phyloP scores from a whole-genome alignment of 1,284 basidiomycete genomes.

The Cryptococcus jaspeensis region DNA sequence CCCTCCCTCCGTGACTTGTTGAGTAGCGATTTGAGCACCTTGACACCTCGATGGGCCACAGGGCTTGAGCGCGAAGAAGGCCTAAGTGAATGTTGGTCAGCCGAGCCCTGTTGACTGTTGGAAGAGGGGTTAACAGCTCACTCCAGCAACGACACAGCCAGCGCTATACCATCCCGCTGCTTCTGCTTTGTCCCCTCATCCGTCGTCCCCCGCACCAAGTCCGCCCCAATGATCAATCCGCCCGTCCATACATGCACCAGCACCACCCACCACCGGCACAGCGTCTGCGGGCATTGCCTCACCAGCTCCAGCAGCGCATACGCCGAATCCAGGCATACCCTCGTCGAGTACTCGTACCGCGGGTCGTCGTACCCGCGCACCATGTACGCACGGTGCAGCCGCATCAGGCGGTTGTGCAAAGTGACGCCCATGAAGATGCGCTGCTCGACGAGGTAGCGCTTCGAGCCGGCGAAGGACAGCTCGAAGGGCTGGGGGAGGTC shows the following conservation, averaged over 20 bases:
- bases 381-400: conserved; percentile 22
- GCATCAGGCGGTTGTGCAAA: conserved; percentile 19
- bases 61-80: conserved; percentile 14
- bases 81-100: background rate
- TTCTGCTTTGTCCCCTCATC: conserved; percentile 1
- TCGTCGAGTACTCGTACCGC: conserved; percentile 14
- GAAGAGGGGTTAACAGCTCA: conserved; percentile 1
- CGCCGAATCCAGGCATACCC: conserved; percentile 17
- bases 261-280: conserved; percentile 24
- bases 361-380: conserved; percentile 15
- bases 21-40: conserved; percentile 16
- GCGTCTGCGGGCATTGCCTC: conserved; percentile 12
- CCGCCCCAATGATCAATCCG: conserved; percentile 20
- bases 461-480: conserved; percentile 12
- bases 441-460: conserved; percentile 17
- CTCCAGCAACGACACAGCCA: conserved; percentile 17
- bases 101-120: background rate
- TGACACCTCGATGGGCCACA: conserved; percentile 15
- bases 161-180: conserved; percentile 11
- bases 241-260: conserved; percentile 23
- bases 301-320: conserved; percentile 19
- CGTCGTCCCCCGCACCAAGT: conserved; percentile 8
- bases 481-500: conserved; percentile 20
- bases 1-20: background rate
- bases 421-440: conserved; percentile 23